Base-by-base conservation (phyloP, 768 basidiomycete genomes). In the Hygrophorus russula region DNA sequence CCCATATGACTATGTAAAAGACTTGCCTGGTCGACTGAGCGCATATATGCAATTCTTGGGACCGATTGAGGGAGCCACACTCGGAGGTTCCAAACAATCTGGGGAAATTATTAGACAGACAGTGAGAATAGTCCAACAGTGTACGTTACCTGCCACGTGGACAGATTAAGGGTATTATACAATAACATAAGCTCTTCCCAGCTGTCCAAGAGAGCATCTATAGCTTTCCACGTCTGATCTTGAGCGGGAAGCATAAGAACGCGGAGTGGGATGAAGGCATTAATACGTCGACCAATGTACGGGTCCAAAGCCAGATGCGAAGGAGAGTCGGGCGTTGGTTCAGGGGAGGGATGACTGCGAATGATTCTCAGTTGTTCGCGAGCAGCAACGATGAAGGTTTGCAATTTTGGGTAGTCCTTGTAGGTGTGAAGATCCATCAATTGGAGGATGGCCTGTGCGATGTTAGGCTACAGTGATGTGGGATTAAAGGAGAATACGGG, bases 261-360 rank as follows among this genome's bases (percentile, higher is more conserved):
- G n/a, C 80, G 74, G 14, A 83, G 71, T 0, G 86, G 86, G 50
- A 83, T 73, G 44, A 73, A 75, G 24, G 76, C 79, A 36, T 75
- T 76, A 2, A 89, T 64, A 19, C 70, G 67, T n/a, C 84, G 76
- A 2, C 76, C 71, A 37, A 85, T 72, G 41, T 70, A 66, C 0
- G 81, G 76, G 51, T 88, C 82, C 38, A 88, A 83, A 1, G 73
- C 74, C 2, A 68, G 59, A 13, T 54, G 57, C 0, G 73, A 77
- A 0, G 68, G 62, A 3, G 84, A 82, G 15, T 60, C 56, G 4
- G 61, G 53, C 0, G 46, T 48, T 2, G 67, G 71, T 3, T 65
- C 59, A 1, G 66, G 59, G 1, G 64, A 51, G 1, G 68, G 64
- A 15, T 57, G 52, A 2, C 56, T 52, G 31, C 65, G 65, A 14